A percentile compares a stretch with the other conserved stretches of the same genome.
Conservation (phyloP, 2,329 filamentous ascomycete genomes). For the Penicillium rolfsii region DNA sequence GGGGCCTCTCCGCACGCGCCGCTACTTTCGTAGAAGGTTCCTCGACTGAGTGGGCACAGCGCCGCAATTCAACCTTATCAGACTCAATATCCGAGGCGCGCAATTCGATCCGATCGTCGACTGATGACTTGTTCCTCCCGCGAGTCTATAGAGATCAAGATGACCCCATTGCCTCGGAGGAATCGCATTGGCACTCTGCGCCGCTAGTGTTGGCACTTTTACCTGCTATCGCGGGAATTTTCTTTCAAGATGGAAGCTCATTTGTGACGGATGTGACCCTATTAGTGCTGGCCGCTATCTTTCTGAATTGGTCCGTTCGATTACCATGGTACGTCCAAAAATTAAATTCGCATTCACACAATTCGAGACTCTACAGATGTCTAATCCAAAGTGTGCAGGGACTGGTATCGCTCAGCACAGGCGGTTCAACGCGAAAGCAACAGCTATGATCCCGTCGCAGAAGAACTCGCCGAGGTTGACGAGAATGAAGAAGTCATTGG, state of each 20-base stretch:
- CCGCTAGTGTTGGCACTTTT: constrained; percentile 82
- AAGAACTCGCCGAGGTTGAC: constrained; percentile 29
- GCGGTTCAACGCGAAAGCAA: constrained; percentile 57
- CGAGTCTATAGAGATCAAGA: constrained; percentile 49
- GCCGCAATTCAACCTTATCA: constrained; percentile 77
- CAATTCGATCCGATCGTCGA: constrained; percentile 65
- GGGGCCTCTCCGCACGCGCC: constrained; percentile 41
- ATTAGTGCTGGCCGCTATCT: constrained; percentile 76
- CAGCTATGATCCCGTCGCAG: constrained; percentile 28
- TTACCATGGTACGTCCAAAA: constrained; percentile 72
- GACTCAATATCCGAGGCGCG: constrained; percentile 72
- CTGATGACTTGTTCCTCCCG: constrained; percentile 68
- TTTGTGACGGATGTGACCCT: constrained; percentile 85
- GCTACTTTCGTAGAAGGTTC: constrained; percentile 42
- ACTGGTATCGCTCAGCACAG: constrained; percentile 75
- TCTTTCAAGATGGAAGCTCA: constrained; percentile 82
- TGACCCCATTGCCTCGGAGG: constrained; percentile 51
- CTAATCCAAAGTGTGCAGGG: constrained; percentile 48
- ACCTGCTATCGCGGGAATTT: constrained; percentile 79
- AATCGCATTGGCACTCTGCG: constrained; percentile 75
- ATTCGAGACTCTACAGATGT: neutral
- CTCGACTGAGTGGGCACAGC: constrained; percentile 45
- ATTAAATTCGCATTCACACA: constrained; percentile 9
- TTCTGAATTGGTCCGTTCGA: constrained; percentile 89
- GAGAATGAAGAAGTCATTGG: constrained; percentile 27